phyloP scores from a whole-genome alignment of 306 rosid species.

The Sophora flavescens region DNA sequence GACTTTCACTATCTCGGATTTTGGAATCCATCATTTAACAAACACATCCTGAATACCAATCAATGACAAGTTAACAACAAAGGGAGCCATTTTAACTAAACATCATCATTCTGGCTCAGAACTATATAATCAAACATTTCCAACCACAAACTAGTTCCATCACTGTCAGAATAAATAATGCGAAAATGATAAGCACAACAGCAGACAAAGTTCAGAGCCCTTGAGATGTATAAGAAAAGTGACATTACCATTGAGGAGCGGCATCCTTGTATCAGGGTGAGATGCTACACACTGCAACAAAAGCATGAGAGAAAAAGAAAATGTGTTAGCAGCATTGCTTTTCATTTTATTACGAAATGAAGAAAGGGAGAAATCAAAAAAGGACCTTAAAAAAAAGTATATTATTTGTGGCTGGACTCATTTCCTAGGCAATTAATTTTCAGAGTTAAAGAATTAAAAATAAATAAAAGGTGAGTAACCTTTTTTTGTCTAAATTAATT shows the following conservation, averaged over 20 bases:
- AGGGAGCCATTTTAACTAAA: no score
- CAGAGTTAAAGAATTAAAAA: neutral
- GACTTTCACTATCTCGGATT: no score
- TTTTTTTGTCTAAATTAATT: neutral
- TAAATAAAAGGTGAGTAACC: neutral
- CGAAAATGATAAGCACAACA: neutral
- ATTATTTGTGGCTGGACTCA: neutral
- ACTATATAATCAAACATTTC: no score
- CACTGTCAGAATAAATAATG: neutral
- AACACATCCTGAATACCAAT: no score
- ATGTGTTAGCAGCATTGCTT: constrained; percentile 24
- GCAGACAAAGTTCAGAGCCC: constrained; percentile 2
- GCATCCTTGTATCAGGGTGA: constrained; percentile 81
- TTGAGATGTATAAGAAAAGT: constrained; percentile 41
- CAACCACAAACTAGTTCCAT: constrained; percentile 7
- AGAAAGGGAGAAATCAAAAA: neutral
- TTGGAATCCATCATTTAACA: no score
- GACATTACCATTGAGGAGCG: constrained; percentile 79
- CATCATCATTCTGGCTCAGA: no score
- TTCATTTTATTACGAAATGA: neutral
- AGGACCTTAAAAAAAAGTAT: neutral
- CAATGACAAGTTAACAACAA: no score
- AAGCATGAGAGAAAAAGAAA: constrained; percentile 24
- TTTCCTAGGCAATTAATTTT: constrained; percentile 7
- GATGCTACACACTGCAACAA: constrained; percentile 84